A percentile compares a stretch with the other conserved stretches of the same genome.
Conservation (phyloP, 2,329 filamentous ascomycete species). For the Elsinoe ampelina region DNA sequence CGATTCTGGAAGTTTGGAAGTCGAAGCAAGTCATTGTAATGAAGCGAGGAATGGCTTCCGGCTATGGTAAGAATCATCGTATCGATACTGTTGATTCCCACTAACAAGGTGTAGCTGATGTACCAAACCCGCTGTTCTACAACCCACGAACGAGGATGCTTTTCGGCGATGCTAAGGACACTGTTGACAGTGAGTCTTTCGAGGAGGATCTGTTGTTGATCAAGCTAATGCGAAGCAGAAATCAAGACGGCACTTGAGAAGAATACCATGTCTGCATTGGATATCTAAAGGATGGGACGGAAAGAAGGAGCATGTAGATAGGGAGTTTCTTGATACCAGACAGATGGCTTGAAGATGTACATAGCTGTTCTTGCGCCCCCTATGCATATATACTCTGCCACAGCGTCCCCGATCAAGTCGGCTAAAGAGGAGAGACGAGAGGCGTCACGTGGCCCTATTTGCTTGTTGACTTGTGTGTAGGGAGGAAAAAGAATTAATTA, state of each 20-base stretch:
- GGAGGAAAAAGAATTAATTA: no score
- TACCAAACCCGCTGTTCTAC: conserved; percentile 89
- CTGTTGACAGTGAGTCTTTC: conserved; percentile 26
- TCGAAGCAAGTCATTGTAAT: conserved; percentile 87
- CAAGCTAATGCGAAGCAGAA: not conserved
- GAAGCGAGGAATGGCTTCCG: conserved; percentile 83
- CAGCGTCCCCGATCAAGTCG: no score
- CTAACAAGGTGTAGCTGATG: conserved; percentile 53
- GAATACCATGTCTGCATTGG: conserved; percentile 15
- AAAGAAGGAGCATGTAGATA: not conserved
- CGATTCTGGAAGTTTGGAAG: conserved; percentile 87
- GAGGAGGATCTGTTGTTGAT: not conserved
- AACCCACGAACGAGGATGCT: conserved; percentile 86
- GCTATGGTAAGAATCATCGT: conserved; percentile 55
- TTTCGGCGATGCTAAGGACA: conserved; percentile 74
- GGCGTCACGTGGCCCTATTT: no score
- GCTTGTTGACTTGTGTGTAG: no score
- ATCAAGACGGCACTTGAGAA: conserved; percentile 14
- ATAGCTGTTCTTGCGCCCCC: not conserved
- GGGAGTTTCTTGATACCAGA: not conserved
- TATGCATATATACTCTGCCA: no score
- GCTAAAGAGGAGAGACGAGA: no score
- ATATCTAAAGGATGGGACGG: conserved; percentile 10
- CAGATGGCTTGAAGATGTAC: not conserved
- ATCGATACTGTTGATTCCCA: not conserved